Evolutionary conservation across 148 eudicot genomes (phyloP), one percentile per base, ranked within the genome.

Genomic region (Silene conica): DNA sequence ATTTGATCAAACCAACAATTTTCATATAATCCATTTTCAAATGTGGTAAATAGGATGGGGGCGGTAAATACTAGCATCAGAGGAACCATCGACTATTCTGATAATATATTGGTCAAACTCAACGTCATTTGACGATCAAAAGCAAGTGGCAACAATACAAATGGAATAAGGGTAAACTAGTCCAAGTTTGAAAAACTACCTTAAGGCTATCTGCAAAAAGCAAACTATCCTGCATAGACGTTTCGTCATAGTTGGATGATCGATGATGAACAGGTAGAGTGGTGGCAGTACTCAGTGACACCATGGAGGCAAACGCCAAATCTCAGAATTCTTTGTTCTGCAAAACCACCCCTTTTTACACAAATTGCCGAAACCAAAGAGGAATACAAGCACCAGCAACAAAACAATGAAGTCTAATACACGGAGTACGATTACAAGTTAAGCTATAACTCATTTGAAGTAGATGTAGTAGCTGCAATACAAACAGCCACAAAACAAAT

Each of bases 161-260:
- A 50, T 15, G 55, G 55, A 18, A 50, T 48, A 18, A 18, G 16
- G 18, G 55, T 0, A 50, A 12, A 50, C 55, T 12, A 11, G 66
- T 57, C n/a, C 50, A 43, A n/a, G 62, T 22, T 59, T 19, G 34
- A 16, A 1, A 63, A 38, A 69, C 52, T 90, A 92, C 98, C 98
- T 90, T 85, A 55, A 95, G 90, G 81, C 96, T 87, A 78, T 92
- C 98, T 23, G 91, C 81, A 82, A 95, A 95, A 59, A 90, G 89
- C 84, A 95, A 73, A 82, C 90, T 87, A 70, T 95, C 90, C 68
- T 95, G 89, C 90, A 95, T 88, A 73, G 97, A 86, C 38, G 81
- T 77, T 79, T 94, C 97, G 73, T 94, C 96, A 61, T 83, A 94
- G 80, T 87, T 87, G 50, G 89, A 86, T 8, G 86, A 86, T 73